Evolutionary conservation across 1,139 yeast species (phyloP), one percentile per base, ranked within the genome.

Genomic region (Saccharomyces uvarum): DNA sequence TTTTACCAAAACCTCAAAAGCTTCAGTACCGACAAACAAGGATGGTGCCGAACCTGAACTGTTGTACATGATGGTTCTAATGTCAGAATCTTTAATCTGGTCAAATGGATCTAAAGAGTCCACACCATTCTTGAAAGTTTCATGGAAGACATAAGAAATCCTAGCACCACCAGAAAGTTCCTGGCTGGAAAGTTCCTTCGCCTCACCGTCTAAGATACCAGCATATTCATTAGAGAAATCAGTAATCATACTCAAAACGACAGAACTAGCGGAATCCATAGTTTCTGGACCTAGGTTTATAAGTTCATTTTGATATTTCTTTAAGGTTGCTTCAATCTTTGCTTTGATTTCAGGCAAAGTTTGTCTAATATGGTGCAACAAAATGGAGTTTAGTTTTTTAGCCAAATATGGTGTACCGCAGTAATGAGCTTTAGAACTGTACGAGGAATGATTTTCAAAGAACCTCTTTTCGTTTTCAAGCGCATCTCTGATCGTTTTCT

Each of bases 11-110:
- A 91, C 97, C 73, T 93, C 99, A 69, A 93, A 93, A 0, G 98
- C 98, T 66, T 89, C 93, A 6, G 99, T 93, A 50, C 98, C 99
- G 56, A 93, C 99, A 74, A 93, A 93, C 64, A 93, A 78, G 4
- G 97, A 88, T n/a, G 99, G 99, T 0, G 97, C 89, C 16, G 97
- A 86, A 68, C 99, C 99, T 13, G 97, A 87, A 49, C 97, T 88
- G 71, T 93, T 93, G 76, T 91, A 89, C 91, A 86, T 86, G 52
- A 93, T 91, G n/a, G 99, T 93, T 73, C 99, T 84, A 64, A 95
- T 95, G 70, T 93, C 99, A 33, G 88, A 87, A 70, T 93, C 99
- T 75, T 90, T 91, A 67, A 93, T 91, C 72, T 91, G 96, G 70
- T 93, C 99, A 72, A 88, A 95, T 55, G 99, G 99, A 71, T 95